phyloP scores from a whole-genome alignment of 2,329 filamentous ascomycete genomes.

The Kalaharituber pfeilii region DNA sequence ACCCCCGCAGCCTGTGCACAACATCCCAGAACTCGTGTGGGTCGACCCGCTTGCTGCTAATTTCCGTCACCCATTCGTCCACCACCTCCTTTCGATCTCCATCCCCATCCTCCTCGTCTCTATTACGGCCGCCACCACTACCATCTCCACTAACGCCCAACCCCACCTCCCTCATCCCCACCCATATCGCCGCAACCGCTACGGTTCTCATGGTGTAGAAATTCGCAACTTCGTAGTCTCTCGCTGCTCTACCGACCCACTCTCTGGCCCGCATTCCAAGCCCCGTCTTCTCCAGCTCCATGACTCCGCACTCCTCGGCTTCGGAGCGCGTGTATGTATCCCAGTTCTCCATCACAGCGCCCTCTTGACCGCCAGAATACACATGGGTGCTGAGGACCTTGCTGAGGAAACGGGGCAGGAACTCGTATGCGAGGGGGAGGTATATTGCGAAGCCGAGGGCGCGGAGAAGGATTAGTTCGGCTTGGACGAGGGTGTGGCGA shows the following conservation, averaged over 20 bases:
- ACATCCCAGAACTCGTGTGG: not conserved
- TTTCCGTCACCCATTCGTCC: constrained; percentile 19
- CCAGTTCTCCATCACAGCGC: constrained; percentile 14
- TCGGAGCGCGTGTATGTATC: constrained; percentile 18
- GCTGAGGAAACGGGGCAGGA: constrained; percentile 24
- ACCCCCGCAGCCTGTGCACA: not conserved
- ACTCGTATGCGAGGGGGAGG: constrained; percentile 24
- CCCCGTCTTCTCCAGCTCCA: constrained; percentile 21
- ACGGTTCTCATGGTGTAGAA: constrained; percentile 24
- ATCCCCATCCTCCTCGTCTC: constrained; percentile 16
- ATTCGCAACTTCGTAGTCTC: constrained; percentile 22
- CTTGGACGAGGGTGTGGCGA: constrained; percentile 24
- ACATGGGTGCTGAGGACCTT: constrained; percentile 15
- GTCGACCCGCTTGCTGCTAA: constrained; percentile 18
- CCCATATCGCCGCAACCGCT: constrained; percentile 22
- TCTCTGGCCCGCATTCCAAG: constrained; percentile 19
- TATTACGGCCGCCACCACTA: constrained; percentile 4
- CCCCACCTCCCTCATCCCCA: constrained; percentile 12
- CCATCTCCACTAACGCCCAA: constrained; percentile 2
- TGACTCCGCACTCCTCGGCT: constrained; percentile 22
- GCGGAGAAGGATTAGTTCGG: constrained; percentile 25
- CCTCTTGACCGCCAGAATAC: constrained; percentile 12
- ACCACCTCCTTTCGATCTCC: constrained; percentile 13
- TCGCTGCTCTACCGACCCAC: constrained; percentile 19
- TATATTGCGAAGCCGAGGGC: constrained; percentile 26